Percentiles rank a stretch among this genome's conserved stretches.
Conservation (phyloP, 768 basidiomycete species). For the Lactarius indigo region DNA sequence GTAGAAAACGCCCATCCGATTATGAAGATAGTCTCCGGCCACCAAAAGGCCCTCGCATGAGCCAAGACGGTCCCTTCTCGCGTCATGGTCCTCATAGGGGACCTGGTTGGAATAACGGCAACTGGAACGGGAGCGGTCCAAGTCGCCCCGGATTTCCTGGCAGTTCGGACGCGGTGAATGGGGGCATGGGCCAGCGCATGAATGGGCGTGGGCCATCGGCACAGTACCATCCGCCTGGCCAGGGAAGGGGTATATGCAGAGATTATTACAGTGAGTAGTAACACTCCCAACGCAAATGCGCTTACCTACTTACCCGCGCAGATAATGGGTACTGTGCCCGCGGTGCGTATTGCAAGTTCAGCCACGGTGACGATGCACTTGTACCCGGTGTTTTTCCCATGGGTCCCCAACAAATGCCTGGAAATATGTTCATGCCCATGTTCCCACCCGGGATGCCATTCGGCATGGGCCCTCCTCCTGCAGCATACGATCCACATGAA, state of each 20-base stretch:
- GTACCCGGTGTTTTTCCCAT: conserved; percentile 67
- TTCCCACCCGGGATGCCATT: conserved; percentile 59
- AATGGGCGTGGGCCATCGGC: conserved; percentile 22
- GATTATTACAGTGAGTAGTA: conserved; percentile 82
- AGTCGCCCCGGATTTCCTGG: conserved; percentile 31
- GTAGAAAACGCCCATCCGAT: conserved; percentile 62
- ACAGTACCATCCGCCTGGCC: conserved; percentile 68
- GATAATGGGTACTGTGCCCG: conserved; percentile 91
- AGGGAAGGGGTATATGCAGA: conserved; percentile 75
- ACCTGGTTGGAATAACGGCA: conserved; percentile 35
- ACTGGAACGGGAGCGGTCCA: conserved; percentile 29
- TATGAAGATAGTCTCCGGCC: conserved; percentile 59
- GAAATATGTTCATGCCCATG: conserved; percentile 63
- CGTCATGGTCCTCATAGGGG: conserved; percentile 50
- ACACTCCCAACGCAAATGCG: conserved; percentile 5
- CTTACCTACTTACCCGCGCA: conserved; percentile 33
- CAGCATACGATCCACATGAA: conserved; percentile 75
- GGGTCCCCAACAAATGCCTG: conserved; percentile 41
- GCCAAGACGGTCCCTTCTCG: conserved; percentile 61
- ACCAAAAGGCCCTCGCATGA: conserved; percentile 69
- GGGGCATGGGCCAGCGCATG: conserved; percentile 27
- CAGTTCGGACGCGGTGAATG: conserved; percentile 33
- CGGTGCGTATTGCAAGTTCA: conserved; percentile 86
- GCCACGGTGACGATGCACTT: conserved; percentile 87
- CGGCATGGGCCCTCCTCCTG: conserved; percentile 43